phyloP scores from a whole-genome alignment of 805 yeast species.

The Metschnikowia corniflorae region DNA sequence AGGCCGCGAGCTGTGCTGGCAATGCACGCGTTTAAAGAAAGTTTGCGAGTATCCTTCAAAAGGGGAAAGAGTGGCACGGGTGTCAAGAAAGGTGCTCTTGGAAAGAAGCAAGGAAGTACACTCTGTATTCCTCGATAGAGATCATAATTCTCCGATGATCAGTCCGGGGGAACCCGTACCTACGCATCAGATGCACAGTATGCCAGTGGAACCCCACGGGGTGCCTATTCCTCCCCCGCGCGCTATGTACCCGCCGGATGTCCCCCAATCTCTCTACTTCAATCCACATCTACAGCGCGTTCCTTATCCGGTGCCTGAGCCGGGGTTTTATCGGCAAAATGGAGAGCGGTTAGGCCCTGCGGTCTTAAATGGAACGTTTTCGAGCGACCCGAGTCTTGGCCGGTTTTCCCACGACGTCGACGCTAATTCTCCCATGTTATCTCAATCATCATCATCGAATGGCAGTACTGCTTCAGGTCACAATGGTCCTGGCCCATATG shows the following conservation, averaged over 20 bases:
- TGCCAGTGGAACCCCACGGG: background rate
- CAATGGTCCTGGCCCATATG: conserved; percentile 11
- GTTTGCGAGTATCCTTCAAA: conserved; percentile 34
- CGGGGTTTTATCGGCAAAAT: background rate
- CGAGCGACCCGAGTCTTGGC: background rate
- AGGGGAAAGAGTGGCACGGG: conserved; percentile 37
- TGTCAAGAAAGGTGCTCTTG: conserved; percentile 17
- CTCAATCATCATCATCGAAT: background rate
- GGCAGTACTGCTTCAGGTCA: background rate
- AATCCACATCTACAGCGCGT: background rate
- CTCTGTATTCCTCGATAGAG: background rate
- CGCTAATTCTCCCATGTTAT: background rate
- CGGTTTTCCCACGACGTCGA: background rate
- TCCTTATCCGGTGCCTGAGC: background rate
- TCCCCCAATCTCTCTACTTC: background rate
- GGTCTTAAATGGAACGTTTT: background rate
- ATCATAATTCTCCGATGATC: too few species aligned
- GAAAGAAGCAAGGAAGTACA: conserved; percentile 1
- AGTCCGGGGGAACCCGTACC: background rate
- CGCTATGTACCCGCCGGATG: background rate
- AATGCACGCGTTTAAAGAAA: conserved; percentile 31
- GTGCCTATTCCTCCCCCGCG: background rate
- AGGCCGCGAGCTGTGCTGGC: conserved; percentile 32
- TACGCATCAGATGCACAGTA: background rate
- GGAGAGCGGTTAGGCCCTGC: background rate